phyloP scores from a whole-genome alignment of 1,284 basidiomycete genomes.

The Puccinia hordei region DNA sequence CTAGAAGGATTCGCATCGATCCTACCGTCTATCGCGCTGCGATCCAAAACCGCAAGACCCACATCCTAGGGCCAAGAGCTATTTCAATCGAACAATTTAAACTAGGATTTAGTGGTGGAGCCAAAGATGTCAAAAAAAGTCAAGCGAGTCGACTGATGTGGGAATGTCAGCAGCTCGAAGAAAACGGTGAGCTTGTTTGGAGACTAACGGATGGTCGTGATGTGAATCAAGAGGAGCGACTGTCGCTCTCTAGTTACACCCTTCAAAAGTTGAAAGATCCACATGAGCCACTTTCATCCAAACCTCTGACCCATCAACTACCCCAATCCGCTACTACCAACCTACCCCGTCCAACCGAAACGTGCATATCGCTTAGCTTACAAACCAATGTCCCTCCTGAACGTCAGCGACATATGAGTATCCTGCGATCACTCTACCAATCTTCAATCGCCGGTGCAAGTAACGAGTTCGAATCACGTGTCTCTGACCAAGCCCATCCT shows the following conservation, averaged over 20 bases:
- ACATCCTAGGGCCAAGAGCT: constrained; percentile 46
- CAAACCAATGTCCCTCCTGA: too few relatives aligned
- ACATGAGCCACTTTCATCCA: not conserved
- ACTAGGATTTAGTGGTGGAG: constrained; percentile 36
- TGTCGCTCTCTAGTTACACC: constrained; percentile 24
- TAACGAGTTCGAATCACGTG: too few relatives aligned
- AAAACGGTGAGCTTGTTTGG: constrained; percentile 39
- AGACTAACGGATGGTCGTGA: constrained; percentile 14
- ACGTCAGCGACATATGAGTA: too few relatives aligned
- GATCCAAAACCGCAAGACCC: constrained; percentile 48
- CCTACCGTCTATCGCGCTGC: constrained; percentile 46
- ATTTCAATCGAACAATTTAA: constrained; percentile 47
- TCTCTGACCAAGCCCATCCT: too few relatives aligned
- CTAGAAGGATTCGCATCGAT: constrained; percentile 41
- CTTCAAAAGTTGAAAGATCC: constrained; percentile 13
- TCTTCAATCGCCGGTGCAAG: too few relatives aligned
- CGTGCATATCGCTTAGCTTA: too few relatives aligned
- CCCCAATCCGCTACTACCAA: not conserved
- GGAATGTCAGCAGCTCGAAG: constrained; percentile 37
- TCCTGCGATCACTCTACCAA: too few relatives aligned
- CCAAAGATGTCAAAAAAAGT: constrained; percentile 43
- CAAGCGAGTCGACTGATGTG: constrained; percentile 36
- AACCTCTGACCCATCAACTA: not conserved
- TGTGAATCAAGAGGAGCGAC: constrained; percentile 27
- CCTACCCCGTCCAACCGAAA: too few relatives aligned